These are phyloP conservation scores for Trifolium pratense DNA, from an alignment of 306 rosid genomes.

Conservation along the genomic window DNA sequence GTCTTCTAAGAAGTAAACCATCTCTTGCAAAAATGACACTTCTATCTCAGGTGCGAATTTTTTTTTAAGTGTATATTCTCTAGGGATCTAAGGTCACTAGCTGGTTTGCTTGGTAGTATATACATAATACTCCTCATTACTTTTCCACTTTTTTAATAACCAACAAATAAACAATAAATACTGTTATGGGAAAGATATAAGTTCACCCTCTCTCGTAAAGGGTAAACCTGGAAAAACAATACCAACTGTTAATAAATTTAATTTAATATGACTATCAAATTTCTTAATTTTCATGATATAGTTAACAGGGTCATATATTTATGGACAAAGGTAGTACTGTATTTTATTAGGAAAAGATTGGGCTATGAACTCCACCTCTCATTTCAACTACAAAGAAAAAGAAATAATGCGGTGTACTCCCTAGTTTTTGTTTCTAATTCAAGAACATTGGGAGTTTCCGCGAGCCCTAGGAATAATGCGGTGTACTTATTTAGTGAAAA, in stretches of 20 bases:
- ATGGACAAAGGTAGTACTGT: background rate
- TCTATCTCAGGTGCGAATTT: constrained; percentile 70
- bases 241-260: background rate
- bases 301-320: background rate
- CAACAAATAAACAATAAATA: background rate
- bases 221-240: background rate
- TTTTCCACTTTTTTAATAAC: background rate
- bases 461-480: constrained; percentile 23
- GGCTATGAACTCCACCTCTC: background rate
- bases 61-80: constrained; percentile 15
- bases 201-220: background rate
- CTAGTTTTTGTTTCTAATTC: constrained; percentile 22
- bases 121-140: background rate
- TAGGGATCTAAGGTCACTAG: constrained; percentile 4
- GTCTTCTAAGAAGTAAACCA: constrained; percentile 76
- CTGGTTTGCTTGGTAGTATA: constrained; percentile 35
- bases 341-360: constrained; percentile 5
- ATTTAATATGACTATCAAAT: background rate
- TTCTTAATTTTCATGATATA: background rate
- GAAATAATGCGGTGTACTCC: constrained; percentile 9
- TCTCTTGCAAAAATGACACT: constrained; percentile 79
- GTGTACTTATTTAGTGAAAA: constrained; percentile 20
- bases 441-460: too few species aligned
- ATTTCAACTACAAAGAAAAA: background rate
- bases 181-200: background rate